Conservation (phyloP, 306 rosid genomes). For the Rubus parviflorus region DNA sequence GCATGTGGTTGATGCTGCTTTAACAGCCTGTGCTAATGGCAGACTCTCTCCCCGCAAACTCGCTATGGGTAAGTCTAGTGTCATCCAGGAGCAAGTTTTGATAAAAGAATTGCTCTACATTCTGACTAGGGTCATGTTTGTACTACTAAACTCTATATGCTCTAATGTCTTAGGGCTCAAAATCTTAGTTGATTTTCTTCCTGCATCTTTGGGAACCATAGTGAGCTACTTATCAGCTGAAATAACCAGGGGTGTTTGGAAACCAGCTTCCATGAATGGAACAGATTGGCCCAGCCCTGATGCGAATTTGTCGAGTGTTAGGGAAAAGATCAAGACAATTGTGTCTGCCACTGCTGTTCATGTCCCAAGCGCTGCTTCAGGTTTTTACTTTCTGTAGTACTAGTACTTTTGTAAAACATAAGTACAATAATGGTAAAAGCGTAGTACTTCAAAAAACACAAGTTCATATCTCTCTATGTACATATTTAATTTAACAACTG, state of each 20-base stretch:
- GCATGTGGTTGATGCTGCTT: conserved; percentile 88
- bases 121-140: too few species aligned
- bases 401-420: not conserved
- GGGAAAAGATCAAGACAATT: conserved; percentile 75
- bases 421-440: not conserved
- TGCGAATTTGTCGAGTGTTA: conserved; percentile 72
- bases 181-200: conserved; percentile 93
- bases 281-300: conserved; percentile 99
- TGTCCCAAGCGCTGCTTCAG: conserved; percentile 83
- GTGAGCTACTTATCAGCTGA: conserved; percentile 95
- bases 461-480: not conserved
- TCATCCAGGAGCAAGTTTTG: too few species aligned
- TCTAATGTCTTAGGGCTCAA: conserved; percentile 65
- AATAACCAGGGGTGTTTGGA: conserved; percentile 91
- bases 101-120: too few species aligned
- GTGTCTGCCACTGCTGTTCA: conserved; percentile 88
- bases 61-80: conserved; percentile 64
- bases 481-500: not conserved
- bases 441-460: not conserved
- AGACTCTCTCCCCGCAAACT: conserved; percentile 87
- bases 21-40: conserved; percentile 94
- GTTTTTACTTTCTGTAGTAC: conserved; percentile 29
- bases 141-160: not conserved
- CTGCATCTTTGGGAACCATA: conserved; percentile 89
- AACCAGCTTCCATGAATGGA: conserved; percentile 91